Evolutionary conservation across 208 protist genomes (phyloP), one percentile per base, ranked within the genome.

Genomic region (Phytomonas serpens): DNA sequence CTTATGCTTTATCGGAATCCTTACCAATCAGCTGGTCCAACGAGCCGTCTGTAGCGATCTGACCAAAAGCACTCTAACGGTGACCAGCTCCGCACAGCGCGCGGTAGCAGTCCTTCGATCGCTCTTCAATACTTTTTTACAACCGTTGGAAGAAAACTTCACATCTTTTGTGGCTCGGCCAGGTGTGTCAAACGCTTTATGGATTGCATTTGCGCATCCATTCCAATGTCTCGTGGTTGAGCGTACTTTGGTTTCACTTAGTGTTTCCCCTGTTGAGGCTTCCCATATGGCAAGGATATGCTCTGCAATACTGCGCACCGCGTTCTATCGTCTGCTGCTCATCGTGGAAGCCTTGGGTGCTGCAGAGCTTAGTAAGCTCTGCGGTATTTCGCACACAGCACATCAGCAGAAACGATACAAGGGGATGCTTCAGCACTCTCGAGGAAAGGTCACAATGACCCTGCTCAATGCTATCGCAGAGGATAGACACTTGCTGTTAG

Each of bases 381-480:
- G 74, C 42, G 87, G 77, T 30, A 81, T 73, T n/a, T 80, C 71
- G 33, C 86, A 74, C 72, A 71, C 72, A 3, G 67, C 84, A 29
- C 33, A 77, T 10, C 79, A 82, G 76, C 86, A 95, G 79, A 82
- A 83, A 76, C 83, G 77, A 9, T 93, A 93, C 70, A 71, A 85
- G 52, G 61, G 75, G 2, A 72, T 91, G 76, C 72, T 95, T 34
- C 77, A 74, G 29, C 85, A 89, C 32, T 88, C 85, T 11, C 77
- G 83, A 32, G 88, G 86, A 0, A 90, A 88, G 65, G 62, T 95
- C 16, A 95, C 81, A 31, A 73, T 83, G 0, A 31, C 82, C 13
- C 75, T 95, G 57, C 82, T 95, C 3, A 74, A 77, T 29, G 76
- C 83, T 2, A 77, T 93, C 0, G 87, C 87, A 27, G 88, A 95